Conservation (phyloP, 345 rosid species). For the Eutrema japonicum region DNA sequence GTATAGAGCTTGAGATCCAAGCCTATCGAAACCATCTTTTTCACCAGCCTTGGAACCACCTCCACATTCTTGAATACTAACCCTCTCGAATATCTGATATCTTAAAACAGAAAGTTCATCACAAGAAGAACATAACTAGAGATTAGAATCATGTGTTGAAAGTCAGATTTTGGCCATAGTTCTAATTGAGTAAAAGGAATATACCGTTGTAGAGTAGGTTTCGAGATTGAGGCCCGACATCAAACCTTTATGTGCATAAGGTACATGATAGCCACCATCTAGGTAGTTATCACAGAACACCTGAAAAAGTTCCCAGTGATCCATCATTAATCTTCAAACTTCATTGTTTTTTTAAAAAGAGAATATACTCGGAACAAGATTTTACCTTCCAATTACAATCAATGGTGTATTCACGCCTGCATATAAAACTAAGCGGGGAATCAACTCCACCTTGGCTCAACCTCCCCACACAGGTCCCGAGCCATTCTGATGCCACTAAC, state of each 20-base stretch:
- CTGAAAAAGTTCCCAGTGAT: slow-evolving; percentile 42
- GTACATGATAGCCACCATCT: slow-evolving; percentile 98
- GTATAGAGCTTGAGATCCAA: slow-evolving; percentile 79
- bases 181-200: slow-evolving; percentile 26
- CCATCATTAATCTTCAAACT: slow-evolving; percentile 11
- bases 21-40: slow-evolving; percentile 52
- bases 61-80: slow-evolving; percentile 83
- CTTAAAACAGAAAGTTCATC: slow-evolving; percentile 17
- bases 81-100: slow-evolving; percentile 65
- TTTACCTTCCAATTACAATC: slow-evolving; percentile 94
- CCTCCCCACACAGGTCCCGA: slow-evolving; percentile 66
- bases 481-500: slow-evolving; percentile 69
- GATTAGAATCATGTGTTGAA: slow-evolving; percentile 6
- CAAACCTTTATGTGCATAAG: slow-evolving; percentile 86
- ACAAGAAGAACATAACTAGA: slow-evolving; percentile 10
- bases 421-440: slow-evolving; percentile 58
- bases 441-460: slow-evolving; percentile 66
- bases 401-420: slow-evolving; percentile 76
- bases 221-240: slow-evolving; percentile 79
- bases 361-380: slow-evolving; percentile 16
- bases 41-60: slow-evolving; percentile 51
- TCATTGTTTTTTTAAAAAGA: neutral
- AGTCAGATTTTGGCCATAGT: neutral
- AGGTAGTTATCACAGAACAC: slow-evolving; percentile 98
- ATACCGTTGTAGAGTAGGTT: slow-evolving; percentile 79